Percentiles rank a stretch among this genome's conserved stretches.
phyloP scores from a whole-genome alignment of 257 asterid genomes.

The Plantago elongata region DNA sequence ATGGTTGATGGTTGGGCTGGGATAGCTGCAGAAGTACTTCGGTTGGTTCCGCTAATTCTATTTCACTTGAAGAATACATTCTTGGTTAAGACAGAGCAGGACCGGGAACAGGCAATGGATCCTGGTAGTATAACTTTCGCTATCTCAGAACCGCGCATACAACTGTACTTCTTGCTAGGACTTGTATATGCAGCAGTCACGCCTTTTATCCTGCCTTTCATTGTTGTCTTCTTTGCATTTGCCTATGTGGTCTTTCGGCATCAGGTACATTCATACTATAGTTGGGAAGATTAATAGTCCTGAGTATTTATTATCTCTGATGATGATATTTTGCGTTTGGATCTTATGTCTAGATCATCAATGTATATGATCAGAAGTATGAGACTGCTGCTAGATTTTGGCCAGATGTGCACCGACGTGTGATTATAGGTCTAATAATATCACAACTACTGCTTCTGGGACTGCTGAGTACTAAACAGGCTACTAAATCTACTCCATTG shows the following conservation, averaged over 20 bases:
- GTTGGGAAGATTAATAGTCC: background rate
- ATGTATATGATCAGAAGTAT: constrained; percentile 78
- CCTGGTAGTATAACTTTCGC: constrained; percentile 57
- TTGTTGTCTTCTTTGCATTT: constrained; percentile 71
- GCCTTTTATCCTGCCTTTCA: constrained; percentile 79
- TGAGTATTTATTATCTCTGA: background rate
- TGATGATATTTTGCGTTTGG: constrained; percentile 5
- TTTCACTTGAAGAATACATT: constrained; percentile 68
- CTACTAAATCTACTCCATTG: constrained; percentile 53
- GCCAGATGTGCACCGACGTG: constrained; percentile 87
- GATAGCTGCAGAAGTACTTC: constrained; percentile 66
- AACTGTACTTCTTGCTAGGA: constrained; percentile 75
- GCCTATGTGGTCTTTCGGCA: constrained; percentile 72
- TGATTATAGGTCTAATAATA: constrained; percentile 53
- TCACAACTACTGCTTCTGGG: constrained; percentile 77
- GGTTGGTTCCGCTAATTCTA: constrained; percentile 57
- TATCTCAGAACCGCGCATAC: constrained; percentile 63
- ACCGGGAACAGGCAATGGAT: constrained; percentile 69
- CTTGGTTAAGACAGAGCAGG: constrained; percentile 64
- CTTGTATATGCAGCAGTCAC: constrained; percentile 66
- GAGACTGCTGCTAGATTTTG: constrained; percentile 88
- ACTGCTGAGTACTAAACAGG: constrained; percentile 56
- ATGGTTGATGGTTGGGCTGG: constrained; percentile 98
- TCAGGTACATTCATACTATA: constrained; percentile 43
- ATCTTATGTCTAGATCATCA: constrained; percentile 57